Percentiles rank a stretch among this genome's conserved stretches.
Conservation (phyloP, 805 yeast genomes). For the Candida schatavii region DNA sequence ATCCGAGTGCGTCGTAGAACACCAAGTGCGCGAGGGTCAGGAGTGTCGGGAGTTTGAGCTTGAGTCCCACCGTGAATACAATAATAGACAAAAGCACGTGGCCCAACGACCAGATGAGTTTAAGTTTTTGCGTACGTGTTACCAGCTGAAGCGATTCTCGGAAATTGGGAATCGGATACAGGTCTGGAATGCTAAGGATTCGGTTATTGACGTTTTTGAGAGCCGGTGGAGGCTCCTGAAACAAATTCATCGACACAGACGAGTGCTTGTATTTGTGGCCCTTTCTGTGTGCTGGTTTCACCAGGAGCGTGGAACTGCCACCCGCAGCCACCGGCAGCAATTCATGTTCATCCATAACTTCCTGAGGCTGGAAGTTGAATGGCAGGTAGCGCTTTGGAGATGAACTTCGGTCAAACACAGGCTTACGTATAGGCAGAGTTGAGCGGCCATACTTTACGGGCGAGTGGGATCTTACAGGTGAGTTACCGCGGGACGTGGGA, state of each 20-base stretch:
- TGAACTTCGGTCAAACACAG: background rate
- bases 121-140: slow-evolving; percentile 53
- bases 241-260: slow-evolving; percentile 91
- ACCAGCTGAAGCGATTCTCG: slow-evolving; percentile 63
- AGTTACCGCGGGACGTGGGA: slow-evolving; percentile 23
- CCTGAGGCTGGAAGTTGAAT: slow-evolving; percentile 64
- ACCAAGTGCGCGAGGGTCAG: slow-evolving; percentile 82
- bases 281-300: slow-evolving; percentile 70
- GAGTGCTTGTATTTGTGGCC: slow-evolving; percentile 97
- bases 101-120: slow-evolving; percentile 54
- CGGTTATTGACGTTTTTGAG: slow-evolving; percentile 43
- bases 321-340: slow-evolving; percentile 16
- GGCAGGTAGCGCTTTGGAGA: slow-evolving; percentile 38
- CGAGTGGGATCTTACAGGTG: slow-evolving; percentile 30
- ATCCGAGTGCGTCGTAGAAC: slow-evolving; percentile 82
- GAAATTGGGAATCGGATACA: slow-evolving; percentile 70
- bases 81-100: slow-evolving; percentile 56
- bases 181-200: slow-evolving; percentile 58
- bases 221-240: slow-evolving; percentile 79
- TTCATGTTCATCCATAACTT: too few species aligned
- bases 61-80: slow-evolving; percentile 60
- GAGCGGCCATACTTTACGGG: slow-evolving; percentile 16
- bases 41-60: slow-evolving; percentile 55
- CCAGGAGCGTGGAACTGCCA: slow-evolving; percentile 22
- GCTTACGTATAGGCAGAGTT: slow-evolving; percentile 1